Percentiles rank a stretch among this genome's conserved stretches.
Evolutionary conservation across 108 stramenopile species (phyloP).

Genomic region (Nannochloropsis granulata): DNA sequence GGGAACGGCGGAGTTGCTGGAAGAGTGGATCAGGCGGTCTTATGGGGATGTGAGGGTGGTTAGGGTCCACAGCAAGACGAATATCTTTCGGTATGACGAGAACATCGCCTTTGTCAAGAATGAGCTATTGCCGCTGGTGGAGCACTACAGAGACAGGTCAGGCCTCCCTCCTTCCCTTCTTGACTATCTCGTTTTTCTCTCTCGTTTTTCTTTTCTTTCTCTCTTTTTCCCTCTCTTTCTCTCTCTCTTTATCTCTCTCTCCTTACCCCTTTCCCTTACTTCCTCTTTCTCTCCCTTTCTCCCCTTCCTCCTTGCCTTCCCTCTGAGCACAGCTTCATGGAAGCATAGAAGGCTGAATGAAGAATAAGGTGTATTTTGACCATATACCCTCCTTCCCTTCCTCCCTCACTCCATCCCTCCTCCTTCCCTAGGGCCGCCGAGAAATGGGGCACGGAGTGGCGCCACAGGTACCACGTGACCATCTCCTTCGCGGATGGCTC

Average conservation of each 20-base stretch:
- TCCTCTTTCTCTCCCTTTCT: no score
- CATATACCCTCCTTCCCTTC: no score
- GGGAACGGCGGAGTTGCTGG: slow-evolving; percentile 60
- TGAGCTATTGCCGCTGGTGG: slow-evolving; percentile 66
- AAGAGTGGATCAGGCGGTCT: slow-evolving; percentile 46
- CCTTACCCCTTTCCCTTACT: no score
- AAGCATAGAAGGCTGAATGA: no score
- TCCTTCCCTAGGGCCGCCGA: background rate
- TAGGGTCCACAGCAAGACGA: slow-evolving; percentile 62
- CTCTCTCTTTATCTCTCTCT: no score
- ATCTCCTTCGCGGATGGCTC: slow-evolving; percentile 84
- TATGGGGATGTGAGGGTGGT: slow-evolving; percentile 48
- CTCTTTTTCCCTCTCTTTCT: no score
- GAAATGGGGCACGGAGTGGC: slow-evolving; percentile 55
- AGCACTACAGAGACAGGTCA: slow-evolving; percentile 51
- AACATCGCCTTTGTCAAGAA: slow-evolving; percentile 82
- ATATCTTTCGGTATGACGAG: slow-evolving; percentile 88
- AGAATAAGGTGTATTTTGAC: no score
- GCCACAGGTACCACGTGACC: slow-evolving; percentile 56
- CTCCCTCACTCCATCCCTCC: no score
- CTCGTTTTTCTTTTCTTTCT: no score
- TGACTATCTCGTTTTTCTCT: background rate
- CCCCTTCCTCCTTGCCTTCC: no score
- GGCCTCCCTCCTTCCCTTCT: background rate
- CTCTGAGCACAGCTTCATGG: no score